Base-by-base conservation (phyloP, 768 basidiomycete species). In the Tylopilus subfusipes region DNA sequence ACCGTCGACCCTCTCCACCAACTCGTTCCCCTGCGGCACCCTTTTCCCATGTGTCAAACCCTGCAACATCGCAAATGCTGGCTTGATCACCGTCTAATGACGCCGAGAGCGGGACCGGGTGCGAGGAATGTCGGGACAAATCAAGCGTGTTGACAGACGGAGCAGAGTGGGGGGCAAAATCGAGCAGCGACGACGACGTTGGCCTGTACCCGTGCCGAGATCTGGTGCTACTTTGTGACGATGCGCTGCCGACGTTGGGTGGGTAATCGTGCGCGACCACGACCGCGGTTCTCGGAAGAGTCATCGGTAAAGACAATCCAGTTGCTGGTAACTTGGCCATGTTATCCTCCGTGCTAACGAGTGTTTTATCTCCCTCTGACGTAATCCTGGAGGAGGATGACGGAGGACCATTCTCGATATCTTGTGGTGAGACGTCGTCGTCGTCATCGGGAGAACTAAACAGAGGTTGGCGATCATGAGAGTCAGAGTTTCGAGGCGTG, bases 381-480 rank as follows among this genome's bases (percentile, higher is more conserved):
- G 67, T 67, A 16, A 72, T 72, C 36, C 68, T 69, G 18, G 80
- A 75, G 42, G 55, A 68, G 29, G 71, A 65, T n/a, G 64, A 59
- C 13, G 58, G 64, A 12, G 71, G 72, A 9, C 72, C 76, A 50
- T 76, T 76, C 58, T 84, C 81, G 40, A 84, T 67, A 60, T 84
- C 81, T 25, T 29, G 65, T 45, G 65, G 55, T 24, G 56, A 48
- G 47, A 46, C 59, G 19, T 68, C 72, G 43, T 81, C 77, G 48
- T 81, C 79, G 33, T 82, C 82, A 16, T 85, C 83, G 21, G 79
- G 73, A n/a, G 75, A 73, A 18, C 72, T 65, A 65, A 88, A 89
- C 8, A 91, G 73, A 19, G 89, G 88, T 64, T 88, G 82, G 48
- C 73, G 74, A 56, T 83, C 84, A 2, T 68, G 67, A 21, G 66